Conservation (phyloP, 2,329 filamentous ascomycete genomes). For the Helicocarpus griseus region DNA sequence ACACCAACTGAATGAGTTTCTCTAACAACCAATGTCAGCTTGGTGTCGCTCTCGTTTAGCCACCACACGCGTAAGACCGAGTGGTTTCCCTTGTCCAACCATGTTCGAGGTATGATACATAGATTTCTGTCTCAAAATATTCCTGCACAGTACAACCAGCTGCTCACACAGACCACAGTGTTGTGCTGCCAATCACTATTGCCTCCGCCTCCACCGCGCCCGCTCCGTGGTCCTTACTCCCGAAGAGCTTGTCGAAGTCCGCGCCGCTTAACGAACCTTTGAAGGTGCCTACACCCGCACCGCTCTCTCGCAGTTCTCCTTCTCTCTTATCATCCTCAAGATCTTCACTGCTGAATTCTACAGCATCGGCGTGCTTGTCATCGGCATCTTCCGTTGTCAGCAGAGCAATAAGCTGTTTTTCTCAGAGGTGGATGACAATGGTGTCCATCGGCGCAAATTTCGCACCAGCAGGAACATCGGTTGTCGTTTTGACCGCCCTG, state of each 20-base stretch:
- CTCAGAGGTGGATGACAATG: conserved; percentile 45
- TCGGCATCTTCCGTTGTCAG: conserved; percentile 75
- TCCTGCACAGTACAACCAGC: no score
- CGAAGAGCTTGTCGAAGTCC: conserved; percentile 84
- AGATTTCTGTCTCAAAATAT: no score
- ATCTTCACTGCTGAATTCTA: conserved; percentile 98
- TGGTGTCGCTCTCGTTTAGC: no score
- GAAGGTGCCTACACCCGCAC: conserved; percentile 96
- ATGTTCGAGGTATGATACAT: no score
- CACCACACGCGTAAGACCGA: no score
- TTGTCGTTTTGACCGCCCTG: conserved; percentile 51
- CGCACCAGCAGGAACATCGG: conserved; percentile 59
- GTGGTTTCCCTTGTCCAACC: no score
- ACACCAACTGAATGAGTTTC: no score
- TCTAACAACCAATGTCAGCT: no score
- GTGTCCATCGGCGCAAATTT: conserved; percentile 52
- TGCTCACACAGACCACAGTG: no score
- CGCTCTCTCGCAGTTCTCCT: conserved; percentile 87
- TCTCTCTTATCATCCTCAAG: conserved; percentile 86
- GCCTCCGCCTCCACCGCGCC: conserved; percentile 71
- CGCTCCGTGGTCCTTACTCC: conserved; percentile 72
- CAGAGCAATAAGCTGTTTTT: conserved; percentile 96
- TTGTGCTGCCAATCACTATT: conserved; percentile 64
- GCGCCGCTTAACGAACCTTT: conserved; percentile 90
- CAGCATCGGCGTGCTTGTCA: conserved; percentile 76